phyloP scores from a whole-genome alignment of 306 rosid genomes.

The Malus fusca region DNA sequence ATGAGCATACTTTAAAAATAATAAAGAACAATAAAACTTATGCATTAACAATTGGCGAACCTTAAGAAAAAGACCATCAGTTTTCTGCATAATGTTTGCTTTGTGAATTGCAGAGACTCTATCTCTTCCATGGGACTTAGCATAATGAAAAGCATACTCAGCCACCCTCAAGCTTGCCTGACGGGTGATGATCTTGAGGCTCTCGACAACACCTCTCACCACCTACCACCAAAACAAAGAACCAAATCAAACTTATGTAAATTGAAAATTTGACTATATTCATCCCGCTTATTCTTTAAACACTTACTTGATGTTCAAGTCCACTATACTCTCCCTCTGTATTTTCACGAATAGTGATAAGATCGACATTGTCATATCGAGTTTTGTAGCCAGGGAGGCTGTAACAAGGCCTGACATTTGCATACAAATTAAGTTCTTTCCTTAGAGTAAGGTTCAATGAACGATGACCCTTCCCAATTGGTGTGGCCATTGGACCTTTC shows the following conservation, averaged over 20 bases:
- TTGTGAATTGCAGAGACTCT: slow-evolving; percentile 98
- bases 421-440: slow-evolving; percentile 92
- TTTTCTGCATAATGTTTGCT: slow-evolving; percentile 99
- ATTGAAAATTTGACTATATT: not conserved
- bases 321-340: slow-evolving; percentile 99
- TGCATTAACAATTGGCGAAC: slow-evolving; percentile 14
- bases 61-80: slow-evolving; percentile 90
- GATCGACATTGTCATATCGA: slow-evolving; percentile 79
- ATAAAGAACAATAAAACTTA: not conserved
- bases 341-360: slow-evolving; percentile 93
- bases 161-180: slow-evolving; percentile 98
- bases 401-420: slow-evolving; percentile 95
- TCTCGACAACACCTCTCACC: slow-evolving; percentile 98
- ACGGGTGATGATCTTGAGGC: slow-evolving; percentile 96
- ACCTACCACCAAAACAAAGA: slow-evolving; percentile 49
- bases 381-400: slow-evolving; percentile 96
- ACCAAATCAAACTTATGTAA: slow-evolving; percentile 9
- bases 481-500: slow-evolving; percentile 99
- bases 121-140: slow-evolving; percentile 85
- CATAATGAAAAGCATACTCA: slow-evolving; percentile 97
- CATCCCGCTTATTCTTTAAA: not conserved
- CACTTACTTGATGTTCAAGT: slow-evolving; percentile 93
- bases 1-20: slow-evolving; percentile 1
- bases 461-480: slow-evolving; percentile 97
- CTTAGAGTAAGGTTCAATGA: slow-evolving; percentile 93